These are phyloP conservation scores for Albizia julibrissin DNA, from an alignment of 306 rosid species.

Conservation along the genomic window DNA sequence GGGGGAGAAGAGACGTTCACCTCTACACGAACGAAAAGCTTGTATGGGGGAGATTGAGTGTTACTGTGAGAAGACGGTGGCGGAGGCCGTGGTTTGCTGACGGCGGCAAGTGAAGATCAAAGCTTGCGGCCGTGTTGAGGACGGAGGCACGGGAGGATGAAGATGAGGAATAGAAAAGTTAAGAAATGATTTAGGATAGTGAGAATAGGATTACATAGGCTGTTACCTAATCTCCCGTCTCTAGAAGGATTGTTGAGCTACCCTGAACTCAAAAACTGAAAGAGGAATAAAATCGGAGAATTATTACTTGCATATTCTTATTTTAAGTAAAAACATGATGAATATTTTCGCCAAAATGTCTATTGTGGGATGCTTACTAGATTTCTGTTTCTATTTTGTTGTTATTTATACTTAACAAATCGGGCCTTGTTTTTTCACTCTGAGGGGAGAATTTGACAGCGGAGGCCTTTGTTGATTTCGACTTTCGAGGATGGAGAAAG, in stretches of 20 bases:
- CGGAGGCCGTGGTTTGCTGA: not conserved
- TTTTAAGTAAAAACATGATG: not conserved
- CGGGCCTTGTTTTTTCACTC: not conserved
- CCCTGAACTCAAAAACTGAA: no score
- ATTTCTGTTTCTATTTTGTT: no score
- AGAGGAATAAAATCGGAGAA: no score
- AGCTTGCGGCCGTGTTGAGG: not conserved
- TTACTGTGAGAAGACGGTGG: no score
- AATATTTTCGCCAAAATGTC: not conserved
- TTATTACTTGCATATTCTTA: not conserved
- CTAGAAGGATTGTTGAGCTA: no score
- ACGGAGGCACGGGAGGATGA: no score
- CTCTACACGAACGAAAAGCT: no score
- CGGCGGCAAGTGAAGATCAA: not conserved
- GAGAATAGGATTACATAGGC: not conserved
- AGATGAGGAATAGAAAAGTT: not conserved
- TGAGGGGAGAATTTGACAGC: not conserved
- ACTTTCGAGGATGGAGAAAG: constrained; percentile 17
- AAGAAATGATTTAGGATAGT: not conserved
- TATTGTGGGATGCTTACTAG: no score
- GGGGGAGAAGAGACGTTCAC: no score
- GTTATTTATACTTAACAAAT: no score
- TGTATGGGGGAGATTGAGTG: no score
- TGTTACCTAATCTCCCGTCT: no score
- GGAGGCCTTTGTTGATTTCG: not conserved